phyloP scores from a whole-genome alignment of 2,329 filamentous ascomycete species.

The Diaporthe sp. region DNA sequence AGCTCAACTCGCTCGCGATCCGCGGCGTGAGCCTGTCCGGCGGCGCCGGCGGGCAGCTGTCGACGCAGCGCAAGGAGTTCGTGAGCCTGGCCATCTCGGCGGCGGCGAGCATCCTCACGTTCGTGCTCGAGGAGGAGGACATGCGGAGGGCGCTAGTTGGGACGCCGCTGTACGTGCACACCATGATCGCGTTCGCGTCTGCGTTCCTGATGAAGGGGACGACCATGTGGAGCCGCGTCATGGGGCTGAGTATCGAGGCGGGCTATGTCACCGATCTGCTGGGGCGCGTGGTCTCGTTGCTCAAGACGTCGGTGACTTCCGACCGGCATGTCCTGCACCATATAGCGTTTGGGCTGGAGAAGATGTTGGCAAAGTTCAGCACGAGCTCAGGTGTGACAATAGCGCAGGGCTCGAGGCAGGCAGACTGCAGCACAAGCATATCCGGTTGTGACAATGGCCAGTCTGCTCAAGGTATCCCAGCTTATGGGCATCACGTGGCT shows the following conservation, averaged over 20 bases:
- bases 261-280: conserved; percentile 44
- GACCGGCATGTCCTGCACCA: background rate
- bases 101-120: conserved; percentile 57
- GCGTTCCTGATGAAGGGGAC: conserved; percentile 51
- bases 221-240: conserved; percentile 48
- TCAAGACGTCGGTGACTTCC: background rate
- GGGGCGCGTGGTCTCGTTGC: background rate
- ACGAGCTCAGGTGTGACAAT: background rate
- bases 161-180: conserved; percentile 50
- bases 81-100: conserved; percentile 52
- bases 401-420: background rate
- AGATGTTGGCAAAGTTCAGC: background rate
- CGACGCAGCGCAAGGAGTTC: conserved; percentile 40
- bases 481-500: background rate
- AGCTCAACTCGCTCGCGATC: conserved; percentile 56
- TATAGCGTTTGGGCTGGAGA: background rate
- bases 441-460: background rate
- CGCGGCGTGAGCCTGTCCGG: conserved; percentile 61
- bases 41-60: conserved; percentile 35
- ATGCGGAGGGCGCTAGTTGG: conserved; percentile 47
- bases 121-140: conserved; percentile 48
- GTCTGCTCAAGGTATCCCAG: background rate
- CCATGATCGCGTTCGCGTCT: conserved; percentile 49
- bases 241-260: conserved; percentile 51
- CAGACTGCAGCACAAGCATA: background rate